Evolutionary conservation across 2,329 filamentous ascomycete genomes (phyloP).

Genomic region (Atkinsonella hypoxylon): DNA sequence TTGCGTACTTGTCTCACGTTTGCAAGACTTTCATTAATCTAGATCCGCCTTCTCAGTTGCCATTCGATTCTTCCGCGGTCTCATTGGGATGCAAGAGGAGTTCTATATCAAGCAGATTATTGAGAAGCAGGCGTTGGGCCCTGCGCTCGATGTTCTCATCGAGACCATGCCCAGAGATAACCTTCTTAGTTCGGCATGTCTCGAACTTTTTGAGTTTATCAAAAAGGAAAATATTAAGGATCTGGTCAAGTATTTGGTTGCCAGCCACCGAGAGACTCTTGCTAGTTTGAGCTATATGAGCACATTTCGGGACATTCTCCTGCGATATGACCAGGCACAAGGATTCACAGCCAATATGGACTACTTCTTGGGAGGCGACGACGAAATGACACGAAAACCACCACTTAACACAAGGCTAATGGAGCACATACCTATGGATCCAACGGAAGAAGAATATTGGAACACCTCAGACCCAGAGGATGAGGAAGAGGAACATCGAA

Average conservation of each 20-base stretch:
- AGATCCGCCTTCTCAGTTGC: conserved; percentile 43
- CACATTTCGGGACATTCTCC: conserved; percentile 66
- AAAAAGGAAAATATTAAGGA: conserved; percentile 71
- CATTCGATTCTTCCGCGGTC: conserved; percentile 84
- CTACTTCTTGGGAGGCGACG: conserved; percentile 61
- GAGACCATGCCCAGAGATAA: conserved; percentile 88
- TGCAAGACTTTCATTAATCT: background rate
- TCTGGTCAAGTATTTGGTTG: conserved; percentile 71
- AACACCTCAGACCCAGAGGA: conserved; percentile 82
- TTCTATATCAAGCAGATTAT: conserved; percentile 82
- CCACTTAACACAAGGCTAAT: conserved; percentile 45
- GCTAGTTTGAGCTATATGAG: conserved; percentile 69
- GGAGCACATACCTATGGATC: conserved; percentile 62
- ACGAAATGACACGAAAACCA: conserved; percentile 35
- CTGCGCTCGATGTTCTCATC: conserved; percentile 72
- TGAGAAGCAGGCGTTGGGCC: conserved; percentile 68
- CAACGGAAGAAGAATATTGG: conserved; percentile 87
- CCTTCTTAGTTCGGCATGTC: conserved; percentile 80
- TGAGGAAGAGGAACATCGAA: conserved; percentile 38
- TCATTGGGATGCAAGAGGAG: conserved; percentile 77
- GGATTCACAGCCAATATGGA: conserved; percentile 55
- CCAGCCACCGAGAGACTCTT: conserved; percentile 70
- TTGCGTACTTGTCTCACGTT: background rate
- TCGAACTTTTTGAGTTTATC: conserved; percentile 89
- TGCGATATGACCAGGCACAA: conserved; percentile 67